Evolutionary conservation across 495 filamentous ascomycete species (phyloP), one percentile per base, ranked within the genome.

Genomic region (Jackrogersella minutella): DNA sequence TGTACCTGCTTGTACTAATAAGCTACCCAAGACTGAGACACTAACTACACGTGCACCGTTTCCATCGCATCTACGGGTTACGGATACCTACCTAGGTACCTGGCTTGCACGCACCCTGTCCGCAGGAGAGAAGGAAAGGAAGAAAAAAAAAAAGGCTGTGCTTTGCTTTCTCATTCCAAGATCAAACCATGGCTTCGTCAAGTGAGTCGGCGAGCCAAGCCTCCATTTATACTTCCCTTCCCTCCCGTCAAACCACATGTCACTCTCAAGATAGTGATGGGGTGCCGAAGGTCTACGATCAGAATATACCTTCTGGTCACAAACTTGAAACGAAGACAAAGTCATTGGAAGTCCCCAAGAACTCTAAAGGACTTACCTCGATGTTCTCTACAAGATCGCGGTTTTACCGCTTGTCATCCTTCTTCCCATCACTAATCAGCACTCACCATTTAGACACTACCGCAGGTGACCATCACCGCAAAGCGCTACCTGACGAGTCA

Each of bases 351-450:
- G 16, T 13, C 6, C 44, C 37, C 11, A 55, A 34, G 37, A 69
- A 19, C 16, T 26, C 41, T 28, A 61, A 41, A 62, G 56, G 50
- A 39, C 17, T 41, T 19, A 51, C 61, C 17, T 56, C 50, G 16
- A 62, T 69, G 59, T 69, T 64, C 26, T 70, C 43, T 41, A 14
- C 58, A 41, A 73, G 51, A 21, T 67, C 71, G 40, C 67, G 68
- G 58, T 56, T 75, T 5, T 62, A 68, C 37, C 70, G 65, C 51
- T 55, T 69, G 62, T 73, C 73, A 33, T 65, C 71, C 19, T 69
- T 71, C 54, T 69, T 73, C 33, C 73, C 73, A 13, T 72, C 73
- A 64, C 73, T 75, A 57, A 75, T 68, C 41, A 65, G 31, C 33
- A 39, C 43, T 59, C 59, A 66, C 17, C 51, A 59, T 44, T 59